Evolutionary conservation across 192 early-diverging fungal species (phyloP), one percentile per base, ranked within the genome.

Genomic region (Coemansia sp.): DNA sequence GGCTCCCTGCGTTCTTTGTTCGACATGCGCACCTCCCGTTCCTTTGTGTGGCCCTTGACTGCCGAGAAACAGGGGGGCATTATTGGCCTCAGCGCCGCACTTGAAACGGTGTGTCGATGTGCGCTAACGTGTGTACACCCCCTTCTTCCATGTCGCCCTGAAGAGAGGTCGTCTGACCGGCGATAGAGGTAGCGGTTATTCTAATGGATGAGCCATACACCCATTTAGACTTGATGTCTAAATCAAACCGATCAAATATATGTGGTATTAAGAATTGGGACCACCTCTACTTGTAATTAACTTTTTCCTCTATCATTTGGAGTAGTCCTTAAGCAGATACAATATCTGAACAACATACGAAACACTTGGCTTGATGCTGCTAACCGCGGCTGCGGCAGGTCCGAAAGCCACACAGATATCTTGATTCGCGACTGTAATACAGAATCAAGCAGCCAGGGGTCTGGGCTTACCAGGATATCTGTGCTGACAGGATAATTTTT

Each of bases 81-180:
- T 20, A 52, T 52, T 60, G 15, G 57, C 31, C 34, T 60, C 57
- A 18, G 57, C 33, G 31, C 31, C 31, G 33, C 31, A 10, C 31
- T 60, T 60, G 57, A 60, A 60, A 60, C 57, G 29, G 29, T 9
- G 57, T 60, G 57, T 60, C 57, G 15, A 18, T 24, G 57, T 16
- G 31, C 16, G 3, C 57, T 34, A 34, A 15, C 53, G 53, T 57
- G 53, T 29, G 5, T 29, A 18, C 18, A 20, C 27, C 53, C 27
- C 53, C 31, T 60, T 6, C 57, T 15, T 15, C 57, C 12, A 8
- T 60, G 33, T 20, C 49, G 1, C 12, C 49, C 27, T 24, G 20
- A 22, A 8, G 31, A 15, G 33, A 9, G 16, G 57, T 34, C 52
- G 52, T 3, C n/a, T 29, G 24, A 29, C 24, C 7, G 9, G 49